phyloP scores from a whole-genome alignment of 495 filamentous ascomycete species.

The Tuber umbilicatum region DNA sequence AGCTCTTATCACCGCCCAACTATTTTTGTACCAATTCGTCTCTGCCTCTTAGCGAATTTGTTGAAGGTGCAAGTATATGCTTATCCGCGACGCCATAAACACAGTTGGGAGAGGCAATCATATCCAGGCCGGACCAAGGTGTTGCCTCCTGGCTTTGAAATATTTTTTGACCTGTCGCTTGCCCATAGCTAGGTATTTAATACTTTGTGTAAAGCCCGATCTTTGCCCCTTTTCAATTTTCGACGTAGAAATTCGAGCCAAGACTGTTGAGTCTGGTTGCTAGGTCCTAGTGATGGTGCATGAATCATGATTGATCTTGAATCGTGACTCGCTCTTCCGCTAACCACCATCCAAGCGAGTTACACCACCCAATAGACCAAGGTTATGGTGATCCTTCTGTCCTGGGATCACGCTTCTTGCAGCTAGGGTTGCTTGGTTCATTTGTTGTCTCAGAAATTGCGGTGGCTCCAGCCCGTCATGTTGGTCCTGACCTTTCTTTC shows the following conservation, averaged over 20 bases:
- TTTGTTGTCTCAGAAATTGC: conserved; percentile 52
- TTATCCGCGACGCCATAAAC: conserved; percentile 46
- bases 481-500: conserved; percentile 45
- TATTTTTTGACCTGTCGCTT: not conserved
- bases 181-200: not conserved
- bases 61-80: not conserved
- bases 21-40: not conserved
- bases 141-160: not conserved
- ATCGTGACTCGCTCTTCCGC: conserved; percentile 46
- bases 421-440: conserved; percentile 48
- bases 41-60: not conserved
- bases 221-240: conserved; percentile 47
- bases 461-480: conserved; percentile 53
- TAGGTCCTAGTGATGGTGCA: conserved; percentile 46
- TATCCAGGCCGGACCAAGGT: conserved; percentile 34
- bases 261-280: conserved; percentile 48
- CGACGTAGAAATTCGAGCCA: conserved; percentile 53
- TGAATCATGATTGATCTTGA: not conserved
- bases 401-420: conserved; percentile 1
- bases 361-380: conserved; percentile 45
- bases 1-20: conserved; percentile 44
- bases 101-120: conserved; percentile 57
- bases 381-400: not conserved
- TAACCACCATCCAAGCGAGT: conserved; percentile 55
- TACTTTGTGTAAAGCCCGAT: conserved; percentile 62